Evolutionary conservation across 78 protist species (phyloP).

Genomic region (Dictyostelium firmibasis): DNA sequence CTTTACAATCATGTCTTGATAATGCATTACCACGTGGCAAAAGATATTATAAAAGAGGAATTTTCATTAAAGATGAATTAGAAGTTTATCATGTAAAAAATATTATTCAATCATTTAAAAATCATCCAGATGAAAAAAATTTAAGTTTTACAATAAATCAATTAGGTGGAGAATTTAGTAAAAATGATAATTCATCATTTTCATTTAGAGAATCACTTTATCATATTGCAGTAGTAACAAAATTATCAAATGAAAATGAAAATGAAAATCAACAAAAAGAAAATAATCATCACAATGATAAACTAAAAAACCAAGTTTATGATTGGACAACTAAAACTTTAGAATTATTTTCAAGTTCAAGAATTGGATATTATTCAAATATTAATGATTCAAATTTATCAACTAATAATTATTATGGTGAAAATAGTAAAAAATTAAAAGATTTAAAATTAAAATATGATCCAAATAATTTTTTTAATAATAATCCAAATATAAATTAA

Average conservation of each 20-base stretch:
- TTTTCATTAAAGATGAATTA: not conserved
- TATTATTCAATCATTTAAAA: not conserved
- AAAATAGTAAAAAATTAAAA: not conserved
- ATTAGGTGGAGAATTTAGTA: not conserved
- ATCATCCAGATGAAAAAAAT: not conserved
- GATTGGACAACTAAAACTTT: not conserved
- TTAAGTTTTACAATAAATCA: not conserved
- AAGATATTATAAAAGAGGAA: slow-evolving; percentile 12
- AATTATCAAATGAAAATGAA: not conserved
- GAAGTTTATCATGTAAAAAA: not conserved
- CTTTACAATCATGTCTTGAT: not conserved
- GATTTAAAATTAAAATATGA: slow-evolving; percentile 10
- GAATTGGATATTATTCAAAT: not conserved
- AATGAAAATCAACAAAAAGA: not conserved
- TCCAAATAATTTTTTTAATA: not conserved
- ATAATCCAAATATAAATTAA: not conserved
- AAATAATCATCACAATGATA: not conserved
- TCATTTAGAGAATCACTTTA: not conserved
- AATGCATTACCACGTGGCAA: not conserved
- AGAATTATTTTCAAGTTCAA: not conserved
- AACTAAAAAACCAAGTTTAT: not conserved
- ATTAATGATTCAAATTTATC: not conserved
- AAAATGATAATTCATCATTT: not conserved
- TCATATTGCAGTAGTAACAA: not conserved
- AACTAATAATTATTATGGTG: not conserved